Evolutionary conservation across 192 early-diverging fungal genomes (phyloP), one percentile per base, ranked within the genome.

Genomic region (Funneliformis mosseae): DNA sequence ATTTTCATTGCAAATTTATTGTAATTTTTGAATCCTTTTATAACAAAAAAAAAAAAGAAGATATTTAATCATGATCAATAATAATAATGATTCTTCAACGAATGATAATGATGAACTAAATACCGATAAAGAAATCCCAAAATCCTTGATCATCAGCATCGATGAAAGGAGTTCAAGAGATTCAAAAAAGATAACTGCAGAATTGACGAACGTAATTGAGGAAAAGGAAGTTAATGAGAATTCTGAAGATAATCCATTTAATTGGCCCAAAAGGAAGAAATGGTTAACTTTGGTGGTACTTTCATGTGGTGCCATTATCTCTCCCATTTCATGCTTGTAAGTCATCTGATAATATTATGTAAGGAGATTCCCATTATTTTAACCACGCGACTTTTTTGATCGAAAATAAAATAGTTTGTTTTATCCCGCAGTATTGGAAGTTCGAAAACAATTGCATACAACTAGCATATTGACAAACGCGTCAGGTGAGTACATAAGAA

Each of bases 391-490:
- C 9, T 14, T 28, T 66, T 33, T 27, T 9, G 10, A 59, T 59
- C n/a, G 2, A 59, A 9, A 12, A n/a, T n/a, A 66, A 28, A 16
- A 66, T 39, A 77, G 76, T 41, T 43, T 77, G 10, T 64, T 63
- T 77, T 77, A 25, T 63, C 76, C 76, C 23, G 76, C 62, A n/a
- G 10, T 77, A 10, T 23, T 23, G 4, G 16, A 1, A 25, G 38
- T 77, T 21, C 59, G 25, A 61, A 42, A 77, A 7, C 27, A 62
- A 23, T 43, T 64, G 28, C 14, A 77, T n/a, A 77, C 76, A 8
- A 77, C 2, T 25, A 61, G 38, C 25, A 45, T 77, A 25, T 21
- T 66, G 3, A 61, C 38, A 33, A 77, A 64, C 14, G 18, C 60
- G 2, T 23, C 33, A 64, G 25, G 76, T 77, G 42, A 63, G 8